Conservation (phyloP, 148 eudicot genomes). For the Chenopodium quinoa region DNA sequence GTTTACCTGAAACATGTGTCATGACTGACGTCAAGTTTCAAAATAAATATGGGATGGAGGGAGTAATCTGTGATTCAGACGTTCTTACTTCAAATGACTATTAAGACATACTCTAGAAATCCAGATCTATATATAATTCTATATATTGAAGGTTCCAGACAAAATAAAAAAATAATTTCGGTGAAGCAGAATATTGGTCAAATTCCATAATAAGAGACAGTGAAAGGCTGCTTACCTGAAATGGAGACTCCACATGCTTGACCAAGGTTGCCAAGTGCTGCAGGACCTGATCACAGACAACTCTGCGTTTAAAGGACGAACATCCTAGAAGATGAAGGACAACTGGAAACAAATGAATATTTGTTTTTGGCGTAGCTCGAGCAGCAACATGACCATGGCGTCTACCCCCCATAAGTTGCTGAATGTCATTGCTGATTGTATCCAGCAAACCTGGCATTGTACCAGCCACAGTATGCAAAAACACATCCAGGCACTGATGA, state of each 20-base stretch:
- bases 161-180: neutral
- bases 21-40: too few relatives aligned
- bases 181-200: neutral
- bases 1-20: too few relatives aligned
- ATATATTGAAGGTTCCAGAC: neutral
- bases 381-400: conserved; percentile 58
- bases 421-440: conserved; percentile 71
- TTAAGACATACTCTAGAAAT: neutral
- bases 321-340: conserved; percentile 86
- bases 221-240: conserved; percentile 56
- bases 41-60: too few relatives aligned
- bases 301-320: conserved; percentile 66
- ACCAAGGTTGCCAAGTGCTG: conserved; percentile 76
- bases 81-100: neutral
- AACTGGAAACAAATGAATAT: conserved; percentile 81
- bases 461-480: conserved; percentile 62
- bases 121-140: too few relatives aligned
- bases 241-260: conserved; percentile 71
- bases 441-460: conserved; percentile 79
- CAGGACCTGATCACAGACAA: conserved; percentile 64
- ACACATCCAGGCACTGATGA: conserved; percentile 73
- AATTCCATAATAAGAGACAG: neutral
- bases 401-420: conserved; percentile 76
- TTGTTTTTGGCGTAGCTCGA: conserved; percentile 69
- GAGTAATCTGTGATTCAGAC: neutral